Evolutionary conservation across 2,329 filamentous ascomycete species (phyloP).

Genomic region (Mycosphaerella arachidis): DNA sequence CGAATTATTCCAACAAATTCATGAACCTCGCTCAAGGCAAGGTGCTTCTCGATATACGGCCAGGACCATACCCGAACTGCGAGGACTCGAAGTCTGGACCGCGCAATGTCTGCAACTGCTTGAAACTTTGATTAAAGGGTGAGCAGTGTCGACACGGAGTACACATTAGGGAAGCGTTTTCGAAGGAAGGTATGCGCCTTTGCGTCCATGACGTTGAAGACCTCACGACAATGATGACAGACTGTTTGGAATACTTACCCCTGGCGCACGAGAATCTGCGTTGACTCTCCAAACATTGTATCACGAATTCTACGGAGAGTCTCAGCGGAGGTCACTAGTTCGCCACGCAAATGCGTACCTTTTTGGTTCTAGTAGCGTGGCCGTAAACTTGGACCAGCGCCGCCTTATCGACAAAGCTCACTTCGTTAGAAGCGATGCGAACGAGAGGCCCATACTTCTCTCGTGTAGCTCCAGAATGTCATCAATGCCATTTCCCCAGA

Average conservation of each 20-base stretch:
- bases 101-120: slow-evolving; percentile 34
- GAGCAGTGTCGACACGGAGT: slow-evolving; percentile 30
- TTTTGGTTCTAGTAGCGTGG: slow-evolving; percentile 31
- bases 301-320: neutral
- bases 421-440: slow-evolving; percentile 44
- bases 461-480: slow-evolving; percentile 29
- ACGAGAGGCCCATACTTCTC: slow-evolving; percentile 40
- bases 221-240: slow-evolving; percentile 19
- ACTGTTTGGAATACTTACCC: no score
- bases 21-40: no score
- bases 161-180: slow-evolving; percentile 6
- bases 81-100: slow-evolving; percentile 25
- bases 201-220: slow-evolving; percentile 6
- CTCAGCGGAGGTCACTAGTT: neutral
- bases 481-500: slow-evolving; percentile 9
- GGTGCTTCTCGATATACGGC: no score
- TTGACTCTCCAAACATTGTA: slow-evolving; percentile 3
- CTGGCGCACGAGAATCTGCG: no score
- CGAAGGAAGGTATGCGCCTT: slow-evolving; percentile 7
- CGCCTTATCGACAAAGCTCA: slow-evolving; percentile 39
- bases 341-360: slow-evolving; percentile 24
- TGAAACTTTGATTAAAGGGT: slow-evolving; percentile 36
- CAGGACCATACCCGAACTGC: no score
- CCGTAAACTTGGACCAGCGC: slow-evolving; percentile 43
- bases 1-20: no score